Base-by-base conservation (phyloP, 139 green algal genomes). In the Eudorina sp. region DNA sequence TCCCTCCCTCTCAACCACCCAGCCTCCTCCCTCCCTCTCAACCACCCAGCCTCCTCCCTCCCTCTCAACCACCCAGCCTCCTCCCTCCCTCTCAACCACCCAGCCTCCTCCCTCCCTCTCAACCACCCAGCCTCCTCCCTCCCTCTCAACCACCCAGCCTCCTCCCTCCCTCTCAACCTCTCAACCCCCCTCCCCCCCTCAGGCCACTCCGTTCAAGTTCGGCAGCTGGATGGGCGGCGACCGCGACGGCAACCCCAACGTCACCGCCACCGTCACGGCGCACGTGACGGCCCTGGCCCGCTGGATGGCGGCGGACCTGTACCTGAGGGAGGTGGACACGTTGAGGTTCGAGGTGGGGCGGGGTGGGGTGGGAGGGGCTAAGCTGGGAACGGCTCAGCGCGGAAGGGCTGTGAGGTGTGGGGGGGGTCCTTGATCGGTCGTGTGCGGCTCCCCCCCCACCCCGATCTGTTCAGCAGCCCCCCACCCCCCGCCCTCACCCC, bases 181-280 rank as follows among this genome's bases (percentile, higher is more conserved):
- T 7, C 45, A 8, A 41, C 79, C 29, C 80, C 21, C 23, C 14
- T 29, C 25, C 29, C 76, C n/a, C 16, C 8, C 58, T 0, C 53
- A 75, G 66, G 55, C 83, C 66, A 88, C 86, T 13, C 92, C 92
- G 25, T 94, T 97, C 83, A 60, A 89, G n/a, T 98, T 97, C 85
- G 91, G 92, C 45, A 94, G 91, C 53, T 99, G 97, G 97, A 99
- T 99, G 97, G 97, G 97, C 18, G 97, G 97, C 25, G 97, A 99
- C 92, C 90, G 97, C 0, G 91, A 94, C 83, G 89, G 97, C 72
- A 99, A 99, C 94, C 97, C 97, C 77, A 97, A 97, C 89, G 97
- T 99, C 21, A 99, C 95, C 4, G 89, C 95, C 53, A 92, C 94
- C 84, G 94, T 96, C 53, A 98, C 95, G 6, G 84, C 93, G 27